These are phyloP conservation scores for Mariannaea sp. DNA, from an alignment of 2,329 filamentous ascomycete species.

Conservation along the genomic window DNA sequence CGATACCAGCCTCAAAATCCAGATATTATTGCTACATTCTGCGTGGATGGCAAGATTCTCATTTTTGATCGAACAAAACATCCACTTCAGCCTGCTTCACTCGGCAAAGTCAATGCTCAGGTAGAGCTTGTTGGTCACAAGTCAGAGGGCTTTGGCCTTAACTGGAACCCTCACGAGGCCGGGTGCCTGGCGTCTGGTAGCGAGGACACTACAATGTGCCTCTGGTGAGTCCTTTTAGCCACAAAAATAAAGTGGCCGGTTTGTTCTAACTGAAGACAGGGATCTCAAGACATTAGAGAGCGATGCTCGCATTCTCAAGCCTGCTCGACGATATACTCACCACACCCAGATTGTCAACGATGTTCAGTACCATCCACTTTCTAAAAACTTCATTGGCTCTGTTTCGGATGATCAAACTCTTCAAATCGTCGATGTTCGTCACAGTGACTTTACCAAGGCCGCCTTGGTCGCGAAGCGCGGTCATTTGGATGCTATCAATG, in stretches of 20 bases:
- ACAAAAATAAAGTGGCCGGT: neutral
- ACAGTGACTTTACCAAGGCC: constrained; percentile 66
- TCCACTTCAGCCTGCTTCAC: constrained; percentile 68
- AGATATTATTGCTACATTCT: constrained; percentile 93
- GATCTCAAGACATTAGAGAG: constrained; percentile 78
- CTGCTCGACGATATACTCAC: constrained; percentile 78
- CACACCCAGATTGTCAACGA: constrained; percentile 95
- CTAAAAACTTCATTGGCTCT: constrained; percentile 83
- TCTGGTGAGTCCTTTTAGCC: constrained; percentile 67
- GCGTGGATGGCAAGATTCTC: constrained; percentile 83
- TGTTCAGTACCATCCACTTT: constrained; percentile 90
- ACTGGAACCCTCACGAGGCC: constrained; percentile 85
- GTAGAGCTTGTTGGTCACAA: constrained; percentile 85
- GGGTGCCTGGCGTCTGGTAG: constrained; percentile 88
- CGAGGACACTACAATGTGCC: constrained; percentile 86
- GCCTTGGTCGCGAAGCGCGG: constrained; percentile 73
- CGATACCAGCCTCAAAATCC: constrained; percentile 97
- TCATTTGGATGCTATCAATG: constrained; percentile 92
- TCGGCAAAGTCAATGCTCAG: constrained; percentile 75
- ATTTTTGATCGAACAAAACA: constrained; percentile 98
- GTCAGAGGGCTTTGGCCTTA: constrained; percentile 87
- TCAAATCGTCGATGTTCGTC: constrained; percentile 87
- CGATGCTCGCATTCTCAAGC: constrained; percentile 70
- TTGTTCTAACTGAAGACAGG: constrained; percentile 51
- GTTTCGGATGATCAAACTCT: constrained; percentile 95